phyloP scores from a whole-genome alignment of 2,329 filamentous ascomycete species.

The Aureobasidium namibiae region DNA sequence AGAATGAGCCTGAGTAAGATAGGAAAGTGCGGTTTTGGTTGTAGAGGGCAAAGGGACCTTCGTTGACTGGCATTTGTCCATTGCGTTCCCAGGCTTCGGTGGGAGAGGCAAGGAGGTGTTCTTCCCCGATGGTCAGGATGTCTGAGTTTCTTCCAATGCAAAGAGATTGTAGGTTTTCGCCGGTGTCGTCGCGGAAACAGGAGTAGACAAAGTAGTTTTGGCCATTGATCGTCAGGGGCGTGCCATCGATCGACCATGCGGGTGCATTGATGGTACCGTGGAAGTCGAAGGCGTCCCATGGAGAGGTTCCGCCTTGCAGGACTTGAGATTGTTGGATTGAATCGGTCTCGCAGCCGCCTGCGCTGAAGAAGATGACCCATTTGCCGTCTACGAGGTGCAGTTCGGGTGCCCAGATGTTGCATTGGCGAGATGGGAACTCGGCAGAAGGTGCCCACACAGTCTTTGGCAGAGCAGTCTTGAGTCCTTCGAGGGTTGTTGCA shows the following conservation, averaged over 20 bases:
- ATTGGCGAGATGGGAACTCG: conserved; percentile 39
- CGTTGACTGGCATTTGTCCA: conserved; percentile 43
- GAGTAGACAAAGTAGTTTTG: conserved; percentile 49
- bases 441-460: conserved; percentile 40
- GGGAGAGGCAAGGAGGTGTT: conserved; percentile 44
- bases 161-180: conserved; percentile 34
- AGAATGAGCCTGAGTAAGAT: conserved; percentile 48
- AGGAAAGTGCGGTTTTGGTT: conserved; percentile 45
- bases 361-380: conserved; percentile 52
- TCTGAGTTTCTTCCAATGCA: conserved; percentile 34
- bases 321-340: conserved; percentile 44
- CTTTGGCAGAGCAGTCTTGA: conserved; percentile 46
- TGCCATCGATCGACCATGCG: conserved; percentile 48
- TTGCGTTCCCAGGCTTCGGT: conserved; percentile 44
- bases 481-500: conserved; percentile 45
- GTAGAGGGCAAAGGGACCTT: conserved; percentile 48
- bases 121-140: conserved; percentile 38
- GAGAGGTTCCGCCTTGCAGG: conserved; percentile 43
- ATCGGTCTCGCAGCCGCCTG: conserved; percentile 38
- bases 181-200: conserved; percentile 32
- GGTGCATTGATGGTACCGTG: conserved; percentile 35
- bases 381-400: conserved; percentile 40
- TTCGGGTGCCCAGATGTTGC: conserved; percentile 53
- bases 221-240: conserved; percentile 40
- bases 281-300: conserved; percentile 46